phyloP scores from a whole-genome alignment of 805 yeast species.

The Candida michaelii region DNA sequence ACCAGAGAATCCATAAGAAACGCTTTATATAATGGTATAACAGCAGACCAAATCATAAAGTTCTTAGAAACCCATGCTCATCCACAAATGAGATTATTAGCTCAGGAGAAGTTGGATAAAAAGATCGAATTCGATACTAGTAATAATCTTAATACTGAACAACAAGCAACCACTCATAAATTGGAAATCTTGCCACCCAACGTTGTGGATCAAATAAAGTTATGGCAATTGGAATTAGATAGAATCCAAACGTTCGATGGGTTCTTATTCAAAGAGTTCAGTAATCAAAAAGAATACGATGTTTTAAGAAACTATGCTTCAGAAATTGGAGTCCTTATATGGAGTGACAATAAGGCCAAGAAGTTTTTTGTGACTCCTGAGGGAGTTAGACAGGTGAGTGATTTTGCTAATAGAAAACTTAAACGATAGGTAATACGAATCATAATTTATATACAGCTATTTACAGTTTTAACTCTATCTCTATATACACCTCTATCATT shows the following conservation, averaged over 20 bases:
- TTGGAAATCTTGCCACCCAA: constrained; percentile 84
- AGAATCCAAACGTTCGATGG: constrained; percentile 88
- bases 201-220: constrained; percentile 90
- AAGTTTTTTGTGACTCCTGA: constrained; percentile 85
- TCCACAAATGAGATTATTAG: constrained; percentile 78
- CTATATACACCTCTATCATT: too few species aligned
- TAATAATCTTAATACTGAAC: constrained; percentile 43
- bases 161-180: constrained; percentile 43
- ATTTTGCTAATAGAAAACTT: constrained; percentile 68
- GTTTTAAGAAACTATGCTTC: constrained; percentile 72
- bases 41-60: constrained; percentile 90
- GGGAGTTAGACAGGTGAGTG: constrained; percentile 88
- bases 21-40: constrained; percentile 85
- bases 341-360: constrained; percentile 72
- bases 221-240: constrained; percentile 96
- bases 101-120: constrained; percentile 66
- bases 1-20: constrained; percentile 88
- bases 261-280: constrained; percentile 81
- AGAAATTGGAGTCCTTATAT: constrained; percentile 88
- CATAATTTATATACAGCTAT: neutral
- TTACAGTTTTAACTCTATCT: neutral
- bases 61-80: constrained; percentile 92
- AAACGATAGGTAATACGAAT: neutral
- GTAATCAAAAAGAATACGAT: constrained; percentile 73
- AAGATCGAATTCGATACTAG: constrained; percentile 63